A percentile compares a stretch with the other conserved stretches of the same genome.
Conservation (phyloP, 2,329 filamentous ascomycete genomes). For the Huntiella moniliformis region DNA sequence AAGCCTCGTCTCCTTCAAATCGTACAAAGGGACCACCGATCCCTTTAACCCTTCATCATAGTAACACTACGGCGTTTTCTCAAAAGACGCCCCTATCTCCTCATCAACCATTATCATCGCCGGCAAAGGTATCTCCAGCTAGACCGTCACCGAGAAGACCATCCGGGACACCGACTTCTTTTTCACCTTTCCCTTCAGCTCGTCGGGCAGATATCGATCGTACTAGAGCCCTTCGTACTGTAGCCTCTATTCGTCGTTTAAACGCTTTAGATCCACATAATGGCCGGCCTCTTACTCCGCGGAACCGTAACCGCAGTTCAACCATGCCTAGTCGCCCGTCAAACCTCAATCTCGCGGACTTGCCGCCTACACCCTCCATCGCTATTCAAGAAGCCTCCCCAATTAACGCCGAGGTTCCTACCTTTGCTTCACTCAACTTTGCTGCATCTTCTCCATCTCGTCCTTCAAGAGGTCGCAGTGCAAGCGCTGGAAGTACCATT, state of each 20-base stretch:
- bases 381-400: constrained; percentile 3
- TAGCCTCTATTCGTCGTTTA: neutral
- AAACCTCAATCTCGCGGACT: neutral
- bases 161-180: neutral
- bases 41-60: constrained; percentile 4
- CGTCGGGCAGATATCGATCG: neutral
- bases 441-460: too few species aligned
- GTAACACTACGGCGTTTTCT: neutral
- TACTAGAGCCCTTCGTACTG: neutral
- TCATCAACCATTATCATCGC: neutral
- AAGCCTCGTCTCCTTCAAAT: neutral
- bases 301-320: constrained; percentile 3
- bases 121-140: neutral
- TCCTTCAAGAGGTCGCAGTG: too few species aligned
- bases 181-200: constrained; percentile 2
- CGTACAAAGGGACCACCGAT: constrained; percentile 6
- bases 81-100: neutral
- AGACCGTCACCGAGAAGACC: neutral
- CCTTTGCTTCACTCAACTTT: too few species aligned
- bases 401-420: neutral
- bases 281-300: neutral
- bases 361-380: neutral
- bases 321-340: constrained; percentile 1
- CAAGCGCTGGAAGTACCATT: too few species aligned
- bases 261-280: neutral